A percentile compares a stretch with the other conserved stretches of the same genome.
phyloP scores from a whole-genome alignment of 352 stramenopile genomes.

The Phytopythium montanum region DNA sequence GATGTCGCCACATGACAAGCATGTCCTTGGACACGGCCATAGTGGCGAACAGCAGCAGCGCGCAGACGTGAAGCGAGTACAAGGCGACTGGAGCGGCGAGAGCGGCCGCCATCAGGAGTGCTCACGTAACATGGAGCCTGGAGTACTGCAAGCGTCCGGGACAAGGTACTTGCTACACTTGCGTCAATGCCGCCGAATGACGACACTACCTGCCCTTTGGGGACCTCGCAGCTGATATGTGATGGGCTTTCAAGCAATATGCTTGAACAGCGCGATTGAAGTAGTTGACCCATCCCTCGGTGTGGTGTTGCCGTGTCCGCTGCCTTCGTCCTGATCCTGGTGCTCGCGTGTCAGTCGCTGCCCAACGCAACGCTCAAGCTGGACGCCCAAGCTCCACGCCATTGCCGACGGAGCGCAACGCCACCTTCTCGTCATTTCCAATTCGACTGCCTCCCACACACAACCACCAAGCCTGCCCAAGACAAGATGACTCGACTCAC shows the following conservation, averaged over 20 bases:
- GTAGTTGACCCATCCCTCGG: not conserved
- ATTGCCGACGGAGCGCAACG: not conserved
- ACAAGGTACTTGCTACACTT: too few species aligned
- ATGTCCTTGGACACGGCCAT: conserved; percentile 4
- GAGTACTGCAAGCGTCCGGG: not conserved
- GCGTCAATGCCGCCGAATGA: too few species aligned
- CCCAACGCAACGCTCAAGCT: not conserved
- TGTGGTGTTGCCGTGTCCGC: not conserved
- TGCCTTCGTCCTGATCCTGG: not conserved
- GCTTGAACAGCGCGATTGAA: not conserved
- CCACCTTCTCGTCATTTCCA: not conserved
- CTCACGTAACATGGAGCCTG: not conserved
- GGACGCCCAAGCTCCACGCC: not conserved
- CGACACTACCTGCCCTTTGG: too few species aligned
- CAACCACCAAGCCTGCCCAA: not conserved
- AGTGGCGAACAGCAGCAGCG: conserved; percentile 20
- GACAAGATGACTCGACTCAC: not conserved
- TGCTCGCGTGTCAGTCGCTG: not conserved
- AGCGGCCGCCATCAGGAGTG: not conserved
- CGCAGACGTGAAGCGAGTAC: conserved; percentile 12
- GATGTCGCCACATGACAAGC: not conserved
- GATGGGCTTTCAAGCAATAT: too few species aligned
- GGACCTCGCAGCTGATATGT: too few species aligned
- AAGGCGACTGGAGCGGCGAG: not conserved
- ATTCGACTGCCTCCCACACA: not conserved